phyloP scores from a whole-genome alignment of 306 rosid genomes.

The Sechiopsis laciniata region DNA sequence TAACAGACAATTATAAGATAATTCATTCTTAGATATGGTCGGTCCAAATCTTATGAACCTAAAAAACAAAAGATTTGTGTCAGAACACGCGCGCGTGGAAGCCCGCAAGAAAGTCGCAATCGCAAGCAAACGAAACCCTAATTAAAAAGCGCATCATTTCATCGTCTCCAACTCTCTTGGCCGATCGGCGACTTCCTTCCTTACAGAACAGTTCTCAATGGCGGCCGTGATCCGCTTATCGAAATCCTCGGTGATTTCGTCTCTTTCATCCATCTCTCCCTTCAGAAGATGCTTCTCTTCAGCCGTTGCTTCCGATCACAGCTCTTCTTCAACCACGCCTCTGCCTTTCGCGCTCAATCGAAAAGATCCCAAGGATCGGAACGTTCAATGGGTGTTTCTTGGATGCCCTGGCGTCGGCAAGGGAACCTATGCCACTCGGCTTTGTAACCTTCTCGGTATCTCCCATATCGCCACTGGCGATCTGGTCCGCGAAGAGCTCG shows the following conservation, averaged over 20 bases:
- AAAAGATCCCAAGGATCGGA: constrained; percentile 42
- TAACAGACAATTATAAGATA: no score
- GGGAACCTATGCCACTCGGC: constrained; percentile 87
- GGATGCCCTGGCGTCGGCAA: constrained; percentile 96
- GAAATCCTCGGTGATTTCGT: constrained; percentile 28
- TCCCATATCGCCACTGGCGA: constrained; percentile 94
- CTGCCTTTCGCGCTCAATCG: constrained; percentile 29
- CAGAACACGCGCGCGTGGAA: constrained; percentile 11
- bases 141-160: constrained; percentile 11
- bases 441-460: constrained; percentile 63
- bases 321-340: constrained; percentile 23
- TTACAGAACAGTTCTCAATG: constrained; percentile 53
- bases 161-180: not conserved
- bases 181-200: not conserved
- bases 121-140: constrained; percentile 2
- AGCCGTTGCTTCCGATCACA: constrained; percentile 29
- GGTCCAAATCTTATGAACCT: no score
- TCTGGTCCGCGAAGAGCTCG: constrained; percentile 89
- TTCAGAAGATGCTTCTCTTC: constrained; percentile 36
- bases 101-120: not conserved
- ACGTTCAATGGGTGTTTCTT: constrained; percentile 78
- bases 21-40: no score
- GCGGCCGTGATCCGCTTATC: constrained; percentile 70
- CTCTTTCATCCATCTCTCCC: constrained; percentile 28
- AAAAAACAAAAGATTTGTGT: no score